Conservation (phyloP, 176 grass and related monocot species). For the Oryza brachyantha region DNA sequence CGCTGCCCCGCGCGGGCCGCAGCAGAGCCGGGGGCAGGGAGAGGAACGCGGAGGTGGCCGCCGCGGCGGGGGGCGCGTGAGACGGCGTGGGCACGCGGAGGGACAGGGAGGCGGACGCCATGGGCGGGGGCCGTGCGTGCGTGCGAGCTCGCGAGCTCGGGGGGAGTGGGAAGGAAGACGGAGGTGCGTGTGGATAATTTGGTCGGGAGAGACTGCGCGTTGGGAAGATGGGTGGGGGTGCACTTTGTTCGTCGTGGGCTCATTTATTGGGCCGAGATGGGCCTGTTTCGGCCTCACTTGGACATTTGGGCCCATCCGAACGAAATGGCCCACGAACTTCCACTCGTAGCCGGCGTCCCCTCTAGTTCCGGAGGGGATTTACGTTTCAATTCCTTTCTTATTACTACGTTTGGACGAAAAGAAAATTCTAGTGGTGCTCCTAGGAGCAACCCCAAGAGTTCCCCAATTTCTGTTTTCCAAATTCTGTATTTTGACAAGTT, state of each 20-base stretch:
- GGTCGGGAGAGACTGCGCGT: neutral
- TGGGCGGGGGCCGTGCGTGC: constrained; percentile 17
- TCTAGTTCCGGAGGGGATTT: too few relatives aligned
- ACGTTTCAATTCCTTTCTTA: too few relatives aligned
- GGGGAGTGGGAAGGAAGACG: neutral
- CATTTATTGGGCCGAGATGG: neutral
- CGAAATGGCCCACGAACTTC: too few relatives aligned
- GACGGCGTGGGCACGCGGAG: constrained; percentile 27
- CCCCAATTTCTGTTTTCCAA: too few relatives aligned
- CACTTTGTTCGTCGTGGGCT: constrained; percentile 24
- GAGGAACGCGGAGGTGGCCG: neutral
- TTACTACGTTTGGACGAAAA: too few relatives aligned
- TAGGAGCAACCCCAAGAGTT: too few relatives aligned
- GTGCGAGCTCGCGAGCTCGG: too few relatives aligned
- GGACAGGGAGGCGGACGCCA: constrained; percentile 43
- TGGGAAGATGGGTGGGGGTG: neutral
- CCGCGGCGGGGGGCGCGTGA: neutral
- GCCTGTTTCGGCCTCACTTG: too few relatives aligned
- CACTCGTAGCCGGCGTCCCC: too few relatives aligned
- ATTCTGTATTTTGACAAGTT: too few relatives aligned
- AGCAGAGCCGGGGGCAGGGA: neutral
- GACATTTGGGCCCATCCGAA: too few relatives aligned
- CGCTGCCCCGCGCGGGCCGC: constrained; percentile 15
- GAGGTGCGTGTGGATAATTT: constrained; percentile 46
- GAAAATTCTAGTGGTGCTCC: too few relatives aligned